Evolutionary conservation across 148 eudicot genomes (phyloP), one percentile per base, ranked within the genome.

Genomic region (Agrostemma githago): DNA sequence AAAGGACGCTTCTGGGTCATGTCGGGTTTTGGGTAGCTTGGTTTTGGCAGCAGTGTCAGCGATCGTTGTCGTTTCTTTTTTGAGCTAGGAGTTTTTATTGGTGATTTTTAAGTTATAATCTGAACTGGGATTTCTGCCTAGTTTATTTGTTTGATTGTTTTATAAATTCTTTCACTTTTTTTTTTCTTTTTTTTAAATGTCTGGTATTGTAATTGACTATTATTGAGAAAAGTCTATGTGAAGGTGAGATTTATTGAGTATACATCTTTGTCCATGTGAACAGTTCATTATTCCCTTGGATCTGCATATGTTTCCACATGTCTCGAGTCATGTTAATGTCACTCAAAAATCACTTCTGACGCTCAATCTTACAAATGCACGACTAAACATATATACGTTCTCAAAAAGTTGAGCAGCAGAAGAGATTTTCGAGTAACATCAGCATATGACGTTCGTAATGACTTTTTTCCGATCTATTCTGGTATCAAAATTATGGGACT

Each of bases 141-240:
- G 34, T 77, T 71, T 82, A 76, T 87, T 83, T 71, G 71, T 80
- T 83, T 84, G 68, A 77, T 77, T 83, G 80, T 71, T 77, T 79
- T 66, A 74, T 63, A 66, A 80, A 71, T 80, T 67, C 72, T 80
- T 71, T 70, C 66, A 80, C 72, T 80, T 67, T 76, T 71, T 66
- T 72, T 46, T 76, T 37, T 7, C 10, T 59, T 40, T 4, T 5
- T 54, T 46, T 46, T 53, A n/a, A 46, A 11, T 21, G 19, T 56
- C 39, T 53, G 78, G 51, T 74, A 41, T 63, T 70, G 66, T 69
- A 68, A 68, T 51, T 51, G 56, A 51, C 56, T 51, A 51, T 64
- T 51, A 51, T 64, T 74, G 71, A 57, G 66, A 78, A 53, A 46
- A 75, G 12, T 79, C 75, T 74, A 79, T 54, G 82, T 75, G 75